Percentiles rank a stretch among this genome's conserved stretches.
Evolutionary conservation across 23 red algal species (phyloP).

Genomic region (Rhodosorus marinus): DNA sequence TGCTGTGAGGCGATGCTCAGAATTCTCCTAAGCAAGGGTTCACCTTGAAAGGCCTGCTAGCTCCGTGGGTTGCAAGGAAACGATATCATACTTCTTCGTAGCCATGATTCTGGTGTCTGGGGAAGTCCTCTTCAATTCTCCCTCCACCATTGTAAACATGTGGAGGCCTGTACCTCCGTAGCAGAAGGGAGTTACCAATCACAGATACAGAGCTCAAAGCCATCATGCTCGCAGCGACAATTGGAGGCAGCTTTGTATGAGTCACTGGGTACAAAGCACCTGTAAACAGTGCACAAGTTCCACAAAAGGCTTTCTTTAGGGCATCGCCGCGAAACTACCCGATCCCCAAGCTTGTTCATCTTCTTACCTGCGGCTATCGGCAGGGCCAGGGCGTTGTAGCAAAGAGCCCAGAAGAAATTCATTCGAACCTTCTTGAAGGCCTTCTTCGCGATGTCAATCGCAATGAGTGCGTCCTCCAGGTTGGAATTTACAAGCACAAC

Average conservation of each 20-base stretch:
- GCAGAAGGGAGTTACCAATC: conserved; percentile 28
- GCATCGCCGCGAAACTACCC: too few species aligned
- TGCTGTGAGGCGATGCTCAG: too few species aligned
- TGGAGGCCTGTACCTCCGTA: conserved; percentile 38
- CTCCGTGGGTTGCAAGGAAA: too few species aligned
- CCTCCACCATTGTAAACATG: too few species aligned
- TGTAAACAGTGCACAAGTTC: too few species aligned
- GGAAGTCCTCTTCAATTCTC: too few species aligned
- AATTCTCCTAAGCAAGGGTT: too few species aligned
- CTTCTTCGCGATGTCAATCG: conserved; percentile 28
- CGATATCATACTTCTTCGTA: too few species aligned
- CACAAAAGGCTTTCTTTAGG: too few species aligned
- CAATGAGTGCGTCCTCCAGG: conserved; percentile 26
- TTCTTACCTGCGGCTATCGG: conserved; percentile 52
- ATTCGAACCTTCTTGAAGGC: conserved; percentile 43
- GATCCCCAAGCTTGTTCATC: too few species aligned
- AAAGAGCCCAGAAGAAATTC: conserved; percentile 71
- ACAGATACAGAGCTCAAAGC: conserved; percentile 55
- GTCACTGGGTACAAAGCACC: conserved; percentile 52
- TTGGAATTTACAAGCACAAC: conserved; percentile 41
- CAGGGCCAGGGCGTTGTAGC: conserved; percentile 61
- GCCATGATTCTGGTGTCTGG: too few species aligned
- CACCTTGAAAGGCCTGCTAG: too few species aligned
- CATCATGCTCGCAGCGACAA: conserved; percentile 73
- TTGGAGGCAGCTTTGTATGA: conserved; percentile 43